phyloP scores from a whole-genome alignment of 495 filamentous ascomycete genomes.

The Neurospora sublineolata region DNA sequence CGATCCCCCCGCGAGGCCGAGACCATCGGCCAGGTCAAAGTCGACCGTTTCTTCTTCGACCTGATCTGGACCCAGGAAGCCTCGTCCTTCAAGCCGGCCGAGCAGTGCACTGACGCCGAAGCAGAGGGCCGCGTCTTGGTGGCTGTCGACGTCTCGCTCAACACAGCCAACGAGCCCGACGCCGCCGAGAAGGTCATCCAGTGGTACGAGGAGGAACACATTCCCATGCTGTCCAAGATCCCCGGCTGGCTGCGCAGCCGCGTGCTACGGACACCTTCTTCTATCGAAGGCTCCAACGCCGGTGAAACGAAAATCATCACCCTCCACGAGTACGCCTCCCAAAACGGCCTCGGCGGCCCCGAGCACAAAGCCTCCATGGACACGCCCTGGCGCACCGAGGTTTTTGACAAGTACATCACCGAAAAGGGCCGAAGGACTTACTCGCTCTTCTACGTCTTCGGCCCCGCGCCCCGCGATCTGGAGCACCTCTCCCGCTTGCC shows the following conservation, averaged over 20 bases:
- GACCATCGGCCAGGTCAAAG: conserved; percentile 63
- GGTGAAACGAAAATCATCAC: conserved; percentile 42
- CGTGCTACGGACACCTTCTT: conserved; percentile 42
- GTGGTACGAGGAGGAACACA: conserved; percentile 66
- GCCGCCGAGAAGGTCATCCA: conserved; percentile 43
- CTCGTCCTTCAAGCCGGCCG: conserved; percentile 43
- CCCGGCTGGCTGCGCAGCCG: conserved; percentile 67
- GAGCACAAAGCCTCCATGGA: conserved; percentile 50
- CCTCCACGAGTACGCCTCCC: conserved; percentile 57
- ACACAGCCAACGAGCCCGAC: conserved; percentile 35
- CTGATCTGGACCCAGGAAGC: conserved; percentile 42
- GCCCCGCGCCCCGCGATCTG: conserved; percentile 58
- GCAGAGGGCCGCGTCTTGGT: conserved; percentile 51
- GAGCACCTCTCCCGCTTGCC: conserved; percentile 31
- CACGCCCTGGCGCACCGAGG: conserved; percentile 44
- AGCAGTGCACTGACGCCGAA: conserved; percentile 46
- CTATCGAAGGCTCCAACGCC: conserved; percentile 30
- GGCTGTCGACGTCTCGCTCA: conserved; percentile 46
- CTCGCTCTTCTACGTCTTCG: conserved; percentile 67
- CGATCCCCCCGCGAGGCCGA: conserved; percentile 62
- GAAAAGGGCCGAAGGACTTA: conserved; percentile 47
- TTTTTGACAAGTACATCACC: conserved; percentile 46
- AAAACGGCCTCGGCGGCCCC: conserved; percentile 51
- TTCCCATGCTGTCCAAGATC: conserved; percentile 56
- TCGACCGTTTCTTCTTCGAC: conserved; percentile 59